phyloP scores from a whole-genome alignment of 23 red algal species.

The Gracilaria domingensis region DNA sequence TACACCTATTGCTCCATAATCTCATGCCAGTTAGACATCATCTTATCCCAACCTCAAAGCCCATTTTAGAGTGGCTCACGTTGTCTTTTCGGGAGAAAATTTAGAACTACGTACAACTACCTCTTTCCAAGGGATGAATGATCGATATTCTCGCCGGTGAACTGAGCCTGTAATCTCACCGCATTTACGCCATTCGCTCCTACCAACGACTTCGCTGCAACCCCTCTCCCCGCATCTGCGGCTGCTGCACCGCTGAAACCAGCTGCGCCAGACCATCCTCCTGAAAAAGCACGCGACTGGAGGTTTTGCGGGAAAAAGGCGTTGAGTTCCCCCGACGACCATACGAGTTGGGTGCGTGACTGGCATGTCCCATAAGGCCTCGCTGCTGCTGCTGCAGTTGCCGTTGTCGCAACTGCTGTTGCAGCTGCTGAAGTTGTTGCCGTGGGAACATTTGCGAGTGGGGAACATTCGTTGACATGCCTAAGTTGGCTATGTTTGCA shows the following conservation, averaged over 20 bases:
- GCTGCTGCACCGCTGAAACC: background rate
- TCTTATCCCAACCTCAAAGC: background rate
- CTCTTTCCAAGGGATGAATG: conserved; percentile 5
- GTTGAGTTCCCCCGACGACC: background rate
- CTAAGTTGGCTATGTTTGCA: background rate
- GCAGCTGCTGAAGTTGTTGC: conserved; percentile 24
- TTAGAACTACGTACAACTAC: background rate
- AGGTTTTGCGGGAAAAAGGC: background rate
- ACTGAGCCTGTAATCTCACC: background rate
- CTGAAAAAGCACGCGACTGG: background rate
- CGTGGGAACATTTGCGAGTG: conserved; percentile 8
- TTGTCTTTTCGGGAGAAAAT: background rate
- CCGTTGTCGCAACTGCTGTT: conserved; percentile 31
- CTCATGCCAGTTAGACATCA: background rate
- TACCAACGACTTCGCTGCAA: background rate
- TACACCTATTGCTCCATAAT: background rate
- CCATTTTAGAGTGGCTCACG: background rate
- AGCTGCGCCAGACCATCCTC: background rate
- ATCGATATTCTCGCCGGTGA: conserved; percentile 19
- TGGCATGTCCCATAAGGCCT: background rate
- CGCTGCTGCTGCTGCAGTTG: conserved; percentile 26
- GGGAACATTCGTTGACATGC: background rate
- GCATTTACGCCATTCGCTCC: background rate
- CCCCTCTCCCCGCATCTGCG: background rate
- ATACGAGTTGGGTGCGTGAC: background rate